These are phyloP conservation scores for Bipolaris victoriae DNA, from an alignment of 2,329 filamentous ascomycete genomes.

Conservation along the genomic window DNA sequence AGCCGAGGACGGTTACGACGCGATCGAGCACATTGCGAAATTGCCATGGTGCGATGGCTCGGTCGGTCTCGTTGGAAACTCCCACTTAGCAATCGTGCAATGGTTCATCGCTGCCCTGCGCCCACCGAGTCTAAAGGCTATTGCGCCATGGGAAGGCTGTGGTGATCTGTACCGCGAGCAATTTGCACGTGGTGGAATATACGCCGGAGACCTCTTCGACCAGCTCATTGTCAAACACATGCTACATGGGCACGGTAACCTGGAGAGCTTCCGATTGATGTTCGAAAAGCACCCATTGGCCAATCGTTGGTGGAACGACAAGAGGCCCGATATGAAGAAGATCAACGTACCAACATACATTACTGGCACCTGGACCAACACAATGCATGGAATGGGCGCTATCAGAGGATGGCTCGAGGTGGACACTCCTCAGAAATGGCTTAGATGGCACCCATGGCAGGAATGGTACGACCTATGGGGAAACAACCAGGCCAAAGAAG, in stretches of 20 bases:
- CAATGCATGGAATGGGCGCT: conserved; percentile 20
- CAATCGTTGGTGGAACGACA: conserved; percentile 19
- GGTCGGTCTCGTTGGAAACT: conserved; percentile 50
- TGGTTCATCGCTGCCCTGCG: conserved; percentile 52
- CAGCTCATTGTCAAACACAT: conserved; percentile 2
- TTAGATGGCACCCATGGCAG: conserved; percentile 9
- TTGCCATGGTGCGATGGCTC: conserved; percentile 53
- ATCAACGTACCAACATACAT: conserved; percentile 22
- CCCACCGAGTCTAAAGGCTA: conserved; percentile 50
- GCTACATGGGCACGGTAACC: conserved; percentile 1
- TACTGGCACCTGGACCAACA: conserved; percentile 16
- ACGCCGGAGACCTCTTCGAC: neutral
- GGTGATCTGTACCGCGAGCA: conserved; percentile 1
- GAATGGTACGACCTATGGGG: conserved; percentile 29
- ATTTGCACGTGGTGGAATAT: conserved; percentile 1
- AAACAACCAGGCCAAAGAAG: conserved; percentile 7
- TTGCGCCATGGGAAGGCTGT: conserved; percentile 54
- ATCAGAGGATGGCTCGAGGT: conserved; percentile 14
- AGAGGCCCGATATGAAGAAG: conserved; percentile 13
- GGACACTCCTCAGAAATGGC: conserved; percentile 3
- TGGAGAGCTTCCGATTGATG: conserved; percentile 11
- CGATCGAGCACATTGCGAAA: conserved; percentile 37
- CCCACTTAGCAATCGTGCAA: conserved; percentile 50
- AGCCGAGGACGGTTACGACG: conserved; percentile 6
- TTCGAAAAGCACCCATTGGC: neutral